Evolutionary conservation across 2,329 filamentous ascomycete species (phyloP), one percentile per base, ranked within the genome.

Genomic region (Erysiphe pulchra): DNA sequence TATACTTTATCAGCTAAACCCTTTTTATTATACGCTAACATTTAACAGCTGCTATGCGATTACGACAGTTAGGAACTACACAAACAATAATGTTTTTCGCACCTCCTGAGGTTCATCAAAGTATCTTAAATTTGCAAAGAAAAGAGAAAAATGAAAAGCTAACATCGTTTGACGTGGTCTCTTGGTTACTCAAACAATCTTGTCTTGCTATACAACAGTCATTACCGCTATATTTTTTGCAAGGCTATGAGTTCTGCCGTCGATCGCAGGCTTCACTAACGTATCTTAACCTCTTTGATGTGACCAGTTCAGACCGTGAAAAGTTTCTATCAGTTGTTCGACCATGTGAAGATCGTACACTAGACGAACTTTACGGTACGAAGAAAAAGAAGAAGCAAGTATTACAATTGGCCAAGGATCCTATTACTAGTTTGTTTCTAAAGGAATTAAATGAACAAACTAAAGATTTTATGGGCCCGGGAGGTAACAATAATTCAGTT

Each of bases 161-260:
- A 18, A 38, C 41, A 6, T 54, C 53, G 2, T 0, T 47, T 69
- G 63, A 75, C 45, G 68, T 75, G 12, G 59, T 79, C 1, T 52
- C 55, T 5, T 80, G 77, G 77, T 63, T 80, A 0, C 61, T 81
- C 0, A 65, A 76, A 40, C 71, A 78, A 45, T 77, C 73, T 0
- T 80, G 76, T 47, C 56, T 61, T 9, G 64, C 59, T 0, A 75
- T 71, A 18, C 70, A 77, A 47, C 68, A 76, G 30, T 55, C 78
- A 0, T 67, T 70, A 43, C 62, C 67, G 0, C 60, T 80, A 0
- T 74, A 76, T 49, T 61, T 66, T 4, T 62, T 72, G 0, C 75
- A 81, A 53, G 73, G 75, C 0, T 56, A 61, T 1, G 71, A 78
- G 48, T 80, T 71, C 49, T 73, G 73, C 47, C 63, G 63, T 1